phyloP scores from a whole-genome alignment of 116 monocot species.

The Iris pallida region DNA sequence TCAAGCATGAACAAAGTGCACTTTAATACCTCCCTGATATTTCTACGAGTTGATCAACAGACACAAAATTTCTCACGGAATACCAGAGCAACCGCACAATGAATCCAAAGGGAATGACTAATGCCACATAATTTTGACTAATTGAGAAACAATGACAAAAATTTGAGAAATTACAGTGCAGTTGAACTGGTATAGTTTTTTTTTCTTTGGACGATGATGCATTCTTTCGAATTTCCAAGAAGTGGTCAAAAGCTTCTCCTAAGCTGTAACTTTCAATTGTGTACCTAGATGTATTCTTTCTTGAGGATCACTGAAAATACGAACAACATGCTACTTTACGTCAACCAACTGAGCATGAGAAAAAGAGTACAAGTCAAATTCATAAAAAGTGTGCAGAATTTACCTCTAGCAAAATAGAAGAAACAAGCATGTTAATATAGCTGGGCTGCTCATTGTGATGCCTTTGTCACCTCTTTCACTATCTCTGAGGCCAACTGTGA shows the following conservation, averaged over 20 bases:
- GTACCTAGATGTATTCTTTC: not conserved
- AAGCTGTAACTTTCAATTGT: not conserved
- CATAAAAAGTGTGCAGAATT: not conserved
- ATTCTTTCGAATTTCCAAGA: not conserved
- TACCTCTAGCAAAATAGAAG: slow-evolving; percentile 4
- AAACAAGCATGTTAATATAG: no score
- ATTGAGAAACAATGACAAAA: no score
- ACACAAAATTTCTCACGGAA: not conserved
- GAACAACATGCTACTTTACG: not conserved
- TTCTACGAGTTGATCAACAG: no score
- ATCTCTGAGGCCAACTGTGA: slow-evolving; percentile 51
- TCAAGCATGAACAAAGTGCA: no score
- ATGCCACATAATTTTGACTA: no score
- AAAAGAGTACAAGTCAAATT: not conserved
- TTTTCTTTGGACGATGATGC: not conserved
- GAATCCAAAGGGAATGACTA: no score
- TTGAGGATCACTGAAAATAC: not conserved
- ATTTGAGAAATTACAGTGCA: no score
- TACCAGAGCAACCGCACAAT: not conserved
- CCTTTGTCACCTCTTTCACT: slow-evolving; percentile 44
- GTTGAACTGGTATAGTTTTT: no score
- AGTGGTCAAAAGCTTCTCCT: not conserved
- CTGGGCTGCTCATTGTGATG: slow-evolving; percentile 7
- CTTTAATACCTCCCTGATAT: no score
- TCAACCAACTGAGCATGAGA: not conserved